phyloP scores from a whole-genome alignment of 2,329 filamentous ascomycete species.

The Alternaria gansuensis region DNA sequence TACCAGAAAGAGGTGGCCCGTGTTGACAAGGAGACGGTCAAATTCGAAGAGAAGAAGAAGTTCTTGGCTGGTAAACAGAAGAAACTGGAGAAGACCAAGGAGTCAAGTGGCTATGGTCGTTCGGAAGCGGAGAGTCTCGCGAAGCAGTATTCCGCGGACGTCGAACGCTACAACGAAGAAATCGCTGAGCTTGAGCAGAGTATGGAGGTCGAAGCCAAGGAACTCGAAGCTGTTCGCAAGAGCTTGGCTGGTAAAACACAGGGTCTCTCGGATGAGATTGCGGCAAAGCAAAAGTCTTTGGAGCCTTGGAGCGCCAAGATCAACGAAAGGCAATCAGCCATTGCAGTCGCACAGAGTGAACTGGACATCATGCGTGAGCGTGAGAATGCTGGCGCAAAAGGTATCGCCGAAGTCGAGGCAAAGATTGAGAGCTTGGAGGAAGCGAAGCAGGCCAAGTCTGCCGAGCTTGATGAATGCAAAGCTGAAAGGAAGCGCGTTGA shows the following conservation, averaged over 20 bases:
- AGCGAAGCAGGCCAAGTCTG: conserved; percentile 72
- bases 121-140: conserved; percentile 80
- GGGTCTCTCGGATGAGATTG: conserved; percentile 90
- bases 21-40: conserved; percentile 95
- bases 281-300: conserved; percentile 88
- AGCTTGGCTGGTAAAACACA: conserved; percentile 95
- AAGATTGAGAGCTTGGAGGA: conserved; percentile 80
- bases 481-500: conserved; percentile 75
- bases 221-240: conserved; percentile 84
- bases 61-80: conserved; percentile 90
- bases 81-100: conserved; percentile 89
- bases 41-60: conserved; percentile 97
- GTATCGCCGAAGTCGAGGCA: conserved; percentile 80
- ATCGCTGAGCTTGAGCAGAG: conserved; percentile 78
- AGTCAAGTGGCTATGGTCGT: conserved; percentile 76
- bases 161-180: conserved; percentile 78
- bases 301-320: conserved; percentile 98
- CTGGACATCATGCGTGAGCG: conserved; percentile 90
- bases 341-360: conserved; percentile 94
- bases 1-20: conserved; percentile 88
- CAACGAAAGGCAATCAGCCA: conserved; percentile 92
- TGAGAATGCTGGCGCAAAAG: conserved; percentile 84
- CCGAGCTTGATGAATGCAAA: conserved; percentile 79
- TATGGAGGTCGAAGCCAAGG: conserved; percentile 80
- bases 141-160: conserved; percentile 78